Percentiles rank a stretch among this genome's conserved stretches.
Evolutionary conservation across 371 early-diverging fungal genomes (phyloP).

Genomic region (Entomophthora muscae): DNA sequence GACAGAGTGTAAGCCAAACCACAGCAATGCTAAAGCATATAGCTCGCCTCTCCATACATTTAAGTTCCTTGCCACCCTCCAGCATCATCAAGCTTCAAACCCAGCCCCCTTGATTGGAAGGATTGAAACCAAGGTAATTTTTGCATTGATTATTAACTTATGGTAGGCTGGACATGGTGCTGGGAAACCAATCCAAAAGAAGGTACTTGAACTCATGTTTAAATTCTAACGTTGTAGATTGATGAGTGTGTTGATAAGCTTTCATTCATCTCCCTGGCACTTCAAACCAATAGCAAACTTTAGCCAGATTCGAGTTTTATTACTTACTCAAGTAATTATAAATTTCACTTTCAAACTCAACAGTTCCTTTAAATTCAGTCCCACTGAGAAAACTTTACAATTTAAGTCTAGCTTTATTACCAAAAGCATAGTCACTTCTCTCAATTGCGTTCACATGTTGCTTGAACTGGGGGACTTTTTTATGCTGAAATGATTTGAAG

Average conservation of each 20-base stretch:
- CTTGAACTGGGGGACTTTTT: too few relatives aligned
- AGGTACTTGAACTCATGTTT: constrained; percentile 12
- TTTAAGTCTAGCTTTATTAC: too few relatives aligned
- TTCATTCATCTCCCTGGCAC: constrained; percentile 28
- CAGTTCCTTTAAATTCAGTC: too few relatives aligned
- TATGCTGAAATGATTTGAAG: too few relatives aligned
- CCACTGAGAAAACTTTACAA: too few relatives aligned
- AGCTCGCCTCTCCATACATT: constrained; percentile 26
- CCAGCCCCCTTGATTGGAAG: constrained; percentile 30
- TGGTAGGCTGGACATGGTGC: constrained; percentile 39
- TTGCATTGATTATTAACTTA: not conserved
- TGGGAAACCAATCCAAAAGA: constrained; percentile 37
- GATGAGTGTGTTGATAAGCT: not conserved
- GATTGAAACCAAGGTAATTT: constrained; percentile 27
- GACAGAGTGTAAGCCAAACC: constrained; percentile 21
- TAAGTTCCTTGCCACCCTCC: constrained; percentile 40
- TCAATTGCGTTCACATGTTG: too few relatives aligned
- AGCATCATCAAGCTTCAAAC: constrained; percentile 24
- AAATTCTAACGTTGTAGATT: not conserved
- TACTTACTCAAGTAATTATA: too few relatives aligned
- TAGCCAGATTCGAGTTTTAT: too few relatives aligned
- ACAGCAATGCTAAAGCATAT: not conserved
- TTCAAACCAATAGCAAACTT: too few relatives aligned
- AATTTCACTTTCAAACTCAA: too few relatives aligned
- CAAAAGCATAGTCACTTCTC: too few relatives aligned